Base-by-base conservation (phyloP, 2,329 filamentous ascomycete genomes). In the Neonectria coccinea region DNA sequence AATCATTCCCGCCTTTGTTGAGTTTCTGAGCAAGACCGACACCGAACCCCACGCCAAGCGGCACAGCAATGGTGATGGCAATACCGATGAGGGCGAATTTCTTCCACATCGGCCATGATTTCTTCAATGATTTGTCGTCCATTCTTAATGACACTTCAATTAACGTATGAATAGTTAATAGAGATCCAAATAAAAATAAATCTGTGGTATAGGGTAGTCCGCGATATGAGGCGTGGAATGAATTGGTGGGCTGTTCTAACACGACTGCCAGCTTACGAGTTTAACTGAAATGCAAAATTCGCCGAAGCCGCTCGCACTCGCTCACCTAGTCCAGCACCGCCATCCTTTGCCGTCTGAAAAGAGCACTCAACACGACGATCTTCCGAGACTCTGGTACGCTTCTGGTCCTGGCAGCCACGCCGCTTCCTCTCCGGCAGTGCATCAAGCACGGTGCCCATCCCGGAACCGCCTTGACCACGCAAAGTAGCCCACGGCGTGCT, bases 31-130 rank as follows among this genome's bases (percentile, higher is more conserved):
- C 14, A n/a, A 39, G 14, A 8, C 27, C 77, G 80, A 20, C 75
- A 73, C 4, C 78, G 79, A 89, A 77, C 10, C 88, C 87, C 5
- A 90, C 76, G 2, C 86, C 86, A 2, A 90, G 78, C 3, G 87
- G 88, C n/a, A 90, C 75, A 0, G 80, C 85, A 8, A 89, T 75
- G 0, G 76, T 84, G 42, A 88, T 68, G 53, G 78, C 67, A 22
- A 74, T 63, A 6, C 72, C 73, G 16, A 70, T 61, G 20, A 76
- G 52, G 29, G 73, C 65, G 10, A 76, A 61, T 64, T 78, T 78
- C 67, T 76, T 76, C 73, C 75, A 74, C 18, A 70, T 57, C 20
- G 71, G 73, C 74, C 74, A 77, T 18, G 59, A 3, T n/a, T 39
- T 39, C 14, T 39, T n/a, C 16, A n/a, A 2, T 8, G 16, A 39